Percentiles rank a stretch among this genome's conserved stretches.
Evolutionary conservation across 208 protist genomes (phyloP).

Genomic region (Trypanosoma caninum): DNA sequence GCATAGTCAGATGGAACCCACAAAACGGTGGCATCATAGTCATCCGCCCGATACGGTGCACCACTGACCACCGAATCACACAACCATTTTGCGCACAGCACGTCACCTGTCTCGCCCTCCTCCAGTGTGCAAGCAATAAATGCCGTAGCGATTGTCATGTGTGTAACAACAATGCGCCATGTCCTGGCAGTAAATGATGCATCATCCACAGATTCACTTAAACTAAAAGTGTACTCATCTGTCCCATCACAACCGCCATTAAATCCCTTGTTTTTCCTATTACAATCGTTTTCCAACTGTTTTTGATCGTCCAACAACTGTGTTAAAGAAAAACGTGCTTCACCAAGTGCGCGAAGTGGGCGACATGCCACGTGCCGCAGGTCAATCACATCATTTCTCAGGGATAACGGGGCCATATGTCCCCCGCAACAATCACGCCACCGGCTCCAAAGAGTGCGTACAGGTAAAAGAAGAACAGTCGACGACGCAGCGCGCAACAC

Average conservation of each 20-base stretch:
- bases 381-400: constrained; percentile 19
- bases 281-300: background rate
- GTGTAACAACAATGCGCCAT: constrained; percentile 31
- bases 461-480: constrained; percentile 40
- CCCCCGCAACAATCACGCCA: constrained; percentile 17
- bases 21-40: constrained; percentile 48
- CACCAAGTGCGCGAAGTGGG: background rate
- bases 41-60: constrained; percentile 22
- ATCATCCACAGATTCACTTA: constrained; percentile 8
- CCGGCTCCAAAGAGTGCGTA: constrained; percentile 29
- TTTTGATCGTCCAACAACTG: constrained; percentile 7
- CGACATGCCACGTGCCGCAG: constrained; percentile 4
- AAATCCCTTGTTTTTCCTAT: background rate
- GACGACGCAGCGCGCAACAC: constrained; percentile 34
- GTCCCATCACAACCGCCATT: too few species aligned
- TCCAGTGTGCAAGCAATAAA: constrained; percentile 18
- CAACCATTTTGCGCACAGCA: constrained; percentile 19
- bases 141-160: constrained; percentile 28
- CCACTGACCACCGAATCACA: constrained; percentile 35
- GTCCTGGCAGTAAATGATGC: constrained; percentile 14
- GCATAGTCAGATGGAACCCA: constrained; percentile 62
- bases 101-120: constrained; percentile 3
- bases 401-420: background rate
- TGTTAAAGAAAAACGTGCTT: constrained; percentile 3
- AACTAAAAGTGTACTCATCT: background rate